phyloP scores from a whole-genome alignment of 176 grass and related monocot species.

The Areca catechu region DNA sequence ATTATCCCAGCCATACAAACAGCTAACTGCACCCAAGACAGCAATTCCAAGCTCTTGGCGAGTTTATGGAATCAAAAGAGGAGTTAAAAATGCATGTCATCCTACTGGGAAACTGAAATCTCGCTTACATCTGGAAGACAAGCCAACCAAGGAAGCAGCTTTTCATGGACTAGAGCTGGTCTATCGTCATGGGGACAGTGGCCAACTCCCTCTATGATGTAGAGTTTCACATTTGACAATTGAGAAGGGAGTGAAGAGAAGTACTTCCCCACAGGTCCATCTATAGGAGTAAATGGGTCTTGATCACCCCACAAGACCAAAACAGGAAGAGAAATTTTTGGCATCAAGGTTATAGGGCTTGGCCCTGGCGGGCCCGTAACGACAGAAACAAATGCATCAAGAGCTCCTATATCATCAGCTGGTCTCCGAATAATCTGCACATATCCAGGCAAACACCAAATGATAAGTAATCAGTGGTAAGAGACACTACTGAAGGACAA shows the following conservation, averaged over 20 bases:
- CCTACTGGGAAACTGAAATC: slow-evolving; percentile 4
- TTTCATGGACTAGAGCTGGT: slow-evolving; percentile 66
- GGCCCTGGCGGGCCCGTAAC: slow-evolving; percentile 76
- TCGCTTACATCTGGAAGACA: slow-evolving; percentile 20
- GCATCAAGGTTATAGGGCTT: slow-evolving; percentile 63
- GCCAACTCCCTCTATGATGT: slow-evolving; percentile 60
- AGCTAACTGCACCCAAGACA: no score
- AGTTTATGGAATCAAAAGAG: no score
- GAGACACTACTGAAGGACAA: no score
- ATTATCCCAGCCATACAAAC: no score
- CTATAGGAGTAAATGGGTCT: slow-evolving; percentile 83
- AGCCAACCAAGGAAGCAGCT: slow-evolving; percentile 67
- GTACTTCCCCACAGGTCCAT: slow-evolving; percentile 83
- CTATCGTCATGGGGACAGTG: slow-evolving; percentile 94
- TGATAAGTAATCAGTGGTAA: no score
- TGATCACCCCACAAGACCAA: slow-evolving; percentile 72
- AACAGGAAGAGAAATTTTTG: slow-evolving; percentile 46
- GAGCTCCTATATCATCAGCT: slow-evolving; percentile 55
- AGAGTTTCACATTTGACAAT: slow-evolving; percentile 47
- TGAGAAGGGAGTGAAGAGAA: slow-evolving; percentile 54
- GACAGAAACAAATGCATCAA: slow-evolving; percentile 86
- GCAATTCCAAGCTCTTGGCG: no score
- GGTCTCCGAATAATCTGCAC: slow-evolving; percentile 59
- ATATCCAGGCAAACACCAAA: background rate
- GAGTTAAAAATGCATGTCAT: no score